Evolutionary conservation across 345 rosid species (phyloP).

Genomic region (Syzygium aqueum): DNA sequence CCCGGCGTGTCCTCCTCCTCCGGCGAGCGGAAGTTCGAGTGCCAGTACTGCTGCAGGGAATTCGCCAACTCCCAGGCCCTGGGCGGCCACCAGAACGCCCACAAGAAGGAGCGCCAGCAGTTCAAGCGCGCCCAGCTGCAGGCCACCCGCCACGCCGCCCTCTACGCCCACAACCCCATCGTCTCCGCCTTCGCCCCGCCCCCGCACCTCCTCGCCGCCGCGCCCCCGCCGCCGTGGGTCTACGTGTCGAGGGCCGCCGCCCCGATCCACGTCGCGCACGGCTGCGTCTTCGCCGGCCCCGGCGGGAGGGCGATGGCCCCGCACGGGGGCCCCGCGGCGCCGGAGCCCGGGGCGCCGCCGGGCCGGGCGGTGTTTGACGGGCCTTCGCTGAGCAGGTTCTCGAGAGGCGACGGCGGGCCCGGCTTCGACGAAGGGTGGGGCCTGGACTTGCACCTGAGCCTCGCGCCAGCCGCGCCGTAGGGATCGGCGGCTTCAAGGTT

Average conservation of each 20-base stretch:
- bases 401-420: conserved; percentile 54
- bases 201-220: conserved; percentile 48
- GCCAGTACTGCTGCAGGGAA: conserved; percentile 70
- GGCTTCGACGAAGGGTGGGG: conserved; percentile 62
- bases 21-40: conserved; percentile 68
- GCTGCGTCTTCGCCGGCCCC: conserved; percentile 31
- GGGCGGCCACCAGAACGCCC: conserved; percentile 86
- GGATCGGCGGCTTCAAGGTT: neutral
- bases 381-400: conserved; percentile 54
- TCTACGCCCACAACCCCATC: conserved; percentile 66
- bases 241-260: conserved; percentile 64
- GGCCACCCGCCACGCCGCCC: conserved; percentile 48
- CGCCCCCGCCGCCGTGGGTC: conserved; percentile 59
- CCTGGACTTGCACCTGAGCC: conserved; percentile 88
- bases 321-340: neutral
- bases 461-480: conserved; percentile 79
- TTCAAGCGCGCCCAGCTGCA: conserved; percentile 69
- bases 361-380: conserved; percentile 20
- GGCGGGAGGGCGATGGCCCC: conserved; percentile 20
- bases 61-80: conserved; percentile 78
- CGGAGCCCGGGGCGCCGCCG: conserved; percentile 15
- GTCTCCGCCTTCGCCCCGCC: conserved; percentile 88
- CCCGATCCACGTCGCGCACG: conserved; percentile 75
- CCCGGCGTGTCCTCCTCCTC: neutral
- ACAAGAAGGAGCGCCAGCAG: conserved; percentile 78